phyloP scores from a whole-genome alignment of 768 basidiomycete species.

The Boletus rubroflammeus region DNA sequence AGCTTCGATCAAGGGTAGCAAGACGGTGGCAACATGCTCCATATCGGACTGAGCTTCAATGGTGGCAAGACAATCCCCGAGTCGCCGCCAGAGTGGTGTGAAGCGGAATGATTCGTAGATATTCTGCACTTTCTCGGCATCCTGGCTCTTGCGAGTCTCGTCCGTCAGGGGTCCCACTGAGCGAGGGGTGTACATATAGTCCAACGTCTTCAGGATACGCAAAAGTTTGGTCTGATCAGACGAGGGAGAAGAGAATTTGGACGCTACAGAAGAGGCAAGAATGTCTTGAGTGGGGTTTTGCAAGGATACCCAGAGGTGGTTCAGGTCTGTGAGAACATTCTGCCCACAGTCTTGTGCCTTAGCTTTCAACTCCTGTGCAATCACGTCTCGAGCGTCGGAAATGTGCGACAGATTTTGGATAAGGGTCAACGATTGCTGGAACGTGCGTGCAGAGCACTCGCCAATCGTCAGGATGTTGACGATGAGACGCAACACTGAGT shows the following conservation, averaged over 20 bases:
- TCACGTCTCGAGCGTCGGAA: constrained; percentile 82
- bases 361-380: constrained; percentile 80
- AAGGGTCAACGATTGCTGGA: constrained; percentile 86
- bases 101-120: constrained; percentile 94
- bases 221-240: constrained; percentile 96
- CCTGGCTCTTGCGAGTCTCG: constrained; percentile 42
- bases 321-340: constrained; percentile 68
- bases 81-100: constrained; percentile 79
- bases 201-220: constrained; percentile 93
- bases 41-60: constrained; percentile 78
- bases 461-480: constrained; percentile 97
- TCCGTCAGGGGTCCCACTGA: constrained; percentile 38
- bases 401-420: constrained; percentile 92
- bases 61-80: constrained; percentile 84
- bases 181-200: constrained; percentile 86
- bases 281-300: constrained; percentile 52
- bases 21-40: constrained; percentile 86
- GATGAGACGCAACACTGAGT: constrained; percentile 80
- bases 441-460: constrained; percentile 95
- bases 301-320: constrained; percentile 66
- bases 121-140: constrained; percentile 76
- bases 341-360: constrained; percentile 89
- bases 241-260: constrained; percentile 91
- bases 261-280: constrained; percentile 65
- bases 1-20: constrained; percentile 92